Evolutionary conservation across 2,329 filamentous ascomycete species (phyloP).

Genomic region (Raffaelea albimanens): DNA sequence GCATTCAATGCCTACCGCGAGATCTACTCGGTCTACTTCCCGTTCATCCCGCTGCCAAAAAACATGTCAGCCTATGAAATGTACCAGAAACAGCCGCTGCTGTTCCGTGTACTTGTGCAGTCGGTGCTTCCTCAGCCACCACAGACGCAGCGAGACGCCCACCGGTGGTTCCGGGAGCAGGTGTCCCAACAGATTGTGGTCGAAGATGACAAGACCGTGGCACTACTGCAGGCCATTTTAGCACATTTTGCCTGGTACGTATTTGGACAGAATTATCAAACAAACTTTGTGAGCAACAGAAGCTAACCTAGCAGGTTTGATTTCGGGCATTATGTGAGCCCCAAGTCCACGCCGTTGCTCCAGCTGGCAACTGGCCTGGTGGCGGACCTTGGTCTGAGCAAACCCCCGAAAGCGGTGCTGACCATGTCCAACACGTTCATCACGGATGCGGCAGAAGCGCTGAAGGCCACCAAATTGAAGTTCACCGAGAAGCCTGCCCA

Average conservation of each 20-base stretch:
- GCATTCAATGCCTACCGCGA: slow-evolving; percentile 24
- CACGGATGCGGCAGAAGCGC: slow-evolving; percentile 21
- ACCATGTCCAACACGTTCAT: slow-evolving; percentile 20
- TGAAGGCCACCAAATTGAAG: slow-evolving; percentile 4
- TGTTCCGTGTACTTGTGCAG: slow-evolving; percentile 29
- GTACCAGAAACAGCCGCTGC: slow-evolving; percentile 20
- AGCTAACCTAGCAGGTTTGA: slow-evolving; percentile 23
- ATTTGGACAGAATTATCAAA: background rate
- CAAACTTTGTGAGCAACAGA: background rate
- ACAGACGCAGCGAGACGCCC: slow-evolving; percentile 21
- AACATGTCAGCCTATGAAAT: slow-evolving; percentile 19
- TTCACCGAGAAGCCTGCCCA: slow-evolving; percentile 12
- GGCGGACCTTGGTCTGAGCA: slow-evolving; percentile 27
- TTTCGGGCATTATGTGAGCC: slow-evolving; percentile 27
- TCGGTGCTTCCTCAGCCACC: slow-evolving; percentile 22
- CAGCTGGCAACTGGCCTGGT: slow-evolving; percentile 29
- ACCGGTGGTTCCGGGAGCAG: slow-evolving; percentile 26
- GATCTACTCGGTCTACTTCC: slow-evolving; percentile 24
- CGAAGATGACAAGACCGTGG: slow-evolving; percentile 23
- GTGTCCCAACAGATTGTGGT: slow-evolving; percentile 28
- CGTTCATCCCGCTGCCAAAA: slow-evolving; percentile 25
- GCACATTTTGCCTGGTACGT: slow-evolving; percentile 27
- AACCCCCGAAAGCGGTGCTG: slow-evolving; percentile 14
- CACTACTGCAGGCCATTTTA: slow-evolving; percentile 28
- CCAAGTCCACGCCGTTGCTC: slow-evolving; percentile 25